Evolutionary conservation across 2,329 filamentous ascomycete species (phyloP).

Genomic region (Nannizziopsis arthrosporioides): DNA sequence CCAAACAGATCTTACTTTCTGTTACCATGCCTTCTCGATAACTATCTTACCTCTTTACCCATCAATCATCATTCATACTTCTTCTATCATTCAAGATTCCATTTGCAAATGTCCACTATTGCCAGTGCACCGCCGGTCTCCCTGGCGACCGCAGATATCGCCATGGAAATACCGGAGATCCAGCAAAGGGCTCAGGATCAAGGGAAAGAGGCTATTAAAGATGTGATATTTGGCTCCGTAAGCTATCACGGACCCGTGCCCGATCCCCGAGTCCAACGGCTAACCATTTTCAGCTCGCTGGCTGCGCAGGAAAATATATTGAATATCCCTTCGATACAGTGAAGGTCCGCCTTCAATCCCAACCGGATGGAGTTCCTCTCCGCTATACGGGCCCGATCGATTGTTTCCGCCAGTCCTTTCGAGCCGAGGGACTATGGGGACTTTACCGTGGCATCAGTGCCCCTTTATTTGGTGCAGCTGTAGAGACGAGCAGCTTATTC

Average conservation of each 20-base stretch:
- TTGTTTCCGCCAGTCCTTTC: constrained; percentile 80
- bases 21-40: constrained; percentile 24
- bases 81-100: background rate
- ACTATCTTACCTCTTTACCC: background rate
- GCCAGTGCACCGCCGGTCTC: constrained; percentile 17
- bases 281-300: constrained; percentile 51
- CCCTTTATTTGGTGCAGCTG: constrained; percentile 76
- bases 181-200: constrained; percentile 31
- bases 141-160: constrained; percentile 25
- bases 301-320: constrained; percentile 85
- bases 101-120: constrained; percentile 11
- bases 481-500: constrained; percentile 86
- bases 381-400: constrained; percentile 79
- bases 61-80: background rate
- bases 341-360: constrained; percentile 94
- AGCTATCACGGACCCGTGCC: constrained; percentile 24
- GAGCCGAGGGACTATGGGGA: constrained; percentile 63
- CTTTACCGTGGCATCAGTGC: constrained; percentile 90
- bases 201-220: constrained; percentile 62
- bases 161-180: constrained; percentile 31
- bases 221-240: constrained; percentile 79
- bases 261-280: constrained; percentile 3
- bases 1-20: background rate
- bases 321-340: constrained; percentile 98
- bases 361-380: constrained; percentile 70